Conservation (phyloP, 2,329 filamentous ascomycete genomes). For the Colletotrichum tabaci region DNA sequence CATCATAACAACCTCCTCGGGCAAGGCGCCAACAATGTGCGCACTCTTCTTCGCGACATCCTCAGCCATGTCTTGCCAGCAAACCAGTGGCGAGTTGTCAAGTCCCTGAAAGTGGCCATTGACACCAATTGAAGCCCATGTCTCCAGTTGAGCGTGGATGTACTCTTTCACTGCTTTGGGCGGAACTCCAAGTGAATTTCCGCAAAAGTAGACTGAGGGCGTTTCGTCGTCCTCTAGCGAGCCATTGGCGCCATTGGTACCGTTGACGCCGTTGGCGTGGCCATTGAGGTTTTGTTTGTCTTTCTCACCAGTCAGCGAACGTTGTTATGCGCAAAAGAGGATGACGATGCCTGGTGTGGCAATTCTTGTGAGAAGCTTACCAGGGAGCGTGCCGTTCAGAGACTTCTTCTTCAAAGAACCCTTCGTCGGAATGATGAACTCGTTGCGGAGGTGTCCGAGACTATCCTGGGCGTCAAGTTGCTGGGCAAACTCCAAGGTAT, state of each 20-base stretch:
- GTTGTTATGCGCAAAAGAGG: background rate
- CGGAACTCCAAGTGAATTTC: constrained; percentile 84
- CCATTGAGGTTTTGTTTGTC: constrained; percentile 46
- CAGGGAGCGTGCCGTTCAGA: constrained; percentile 61
- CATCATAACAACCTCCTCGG: constrained; percentile 88
- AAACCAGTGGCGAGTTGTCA: constrained; percentile 75
- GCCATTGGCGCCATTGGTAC: constrained; percentile 48
- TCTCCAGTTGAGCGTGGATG: constrained; percentile 81
- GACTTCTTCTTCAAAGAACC: constrained; percentile 77
- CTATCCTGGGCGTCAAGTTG: constrained; percentile 73
- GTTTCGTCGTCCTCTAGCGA: constrained; percentile 51
- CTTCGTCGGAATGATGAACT: constrained; percentile 85
- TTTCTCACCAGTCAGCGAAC: background rate
- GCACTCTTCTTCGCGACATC: constrained; percentile 79
- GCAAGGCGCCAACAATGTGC: constrained; percentile 80
- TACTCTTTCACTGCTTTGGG: constrained; percentile 76
- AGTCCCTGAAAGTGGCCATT: constrained; percentile 84
- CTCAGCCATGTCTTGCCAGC: constrained; percentile 86
- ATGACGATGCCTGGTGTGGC: background rate
- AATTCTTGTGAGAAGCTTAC: constrained; percentile 49
- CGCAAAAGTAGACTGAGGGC: constrained; percentile 80
- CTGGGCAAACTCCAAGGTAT: constrained; percentile 63
- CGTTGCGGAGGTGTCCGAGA: constrained; percentile 72
- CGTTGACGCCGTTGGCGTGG: constrained; percentile 43
- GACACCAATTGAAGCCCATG: constrained; percentile 89